Evolutionary conservation across 805 yeast species (phyloP), one percentile per base, ranked within the genome.

Genomic region (Pichia cabralensis): DNA sequence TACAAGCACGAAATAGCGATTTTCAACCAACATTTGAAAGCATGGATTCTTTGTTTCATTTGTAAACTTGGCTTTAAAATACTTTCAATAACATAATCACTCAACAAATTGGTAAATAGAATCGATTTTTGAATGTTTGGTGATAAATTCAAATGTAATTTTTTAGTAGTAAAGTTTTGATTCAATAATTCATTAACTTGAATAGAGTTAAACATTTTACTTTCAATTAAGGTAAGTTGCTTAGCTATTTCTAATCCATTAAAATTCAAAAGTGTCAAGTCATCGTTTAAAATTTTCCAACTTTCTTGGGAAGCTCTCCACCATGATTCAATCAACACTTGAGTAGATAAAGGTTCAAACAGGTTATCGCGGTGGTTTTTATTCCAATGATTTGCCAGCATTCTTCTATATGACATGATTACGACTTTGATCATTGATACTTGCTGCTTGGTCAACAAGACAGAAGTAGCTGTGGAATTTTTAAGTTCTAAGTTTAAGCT

Each of bases 181-280:
- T 77, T 74, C 35, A 80, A 55, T 33, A 82, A 58, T 49, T 82
- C 94, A 29, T 69, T 75, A 3, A 80, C 72, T 46, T 67, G 69
- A 35, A 82, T 73, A 1, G 70, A 57, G 40, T 82, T 63, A 54
- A 76, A 81, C 31, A 82, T 65, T 27, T 65, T 66, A 2, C 81
- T 73, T 50, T 82, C 94, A 41, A 82, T 70, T 14, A 80, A 57
- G 0, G 92, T 80, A 30, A 82, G 58, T 44, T 81, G 92, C 48
- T 80, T 81, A 3, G 92, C 88, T 17, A 80, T 61, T 46, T 81
- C 92, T 45, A 80, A 60, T 0, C 85, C 77, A 51, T 79, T 80
- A 45, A 76, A 64, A 40, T 77, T 75, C 25, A 73, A 49, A 27
- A 74, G 54, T 30, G 69, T 64, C 13, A 72, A 64, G 39, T 76